These are phyloP conservation scores for Acer campestre DNA, from an alignment of 345 rosid species.

Conservation along the genomic window DNA sequence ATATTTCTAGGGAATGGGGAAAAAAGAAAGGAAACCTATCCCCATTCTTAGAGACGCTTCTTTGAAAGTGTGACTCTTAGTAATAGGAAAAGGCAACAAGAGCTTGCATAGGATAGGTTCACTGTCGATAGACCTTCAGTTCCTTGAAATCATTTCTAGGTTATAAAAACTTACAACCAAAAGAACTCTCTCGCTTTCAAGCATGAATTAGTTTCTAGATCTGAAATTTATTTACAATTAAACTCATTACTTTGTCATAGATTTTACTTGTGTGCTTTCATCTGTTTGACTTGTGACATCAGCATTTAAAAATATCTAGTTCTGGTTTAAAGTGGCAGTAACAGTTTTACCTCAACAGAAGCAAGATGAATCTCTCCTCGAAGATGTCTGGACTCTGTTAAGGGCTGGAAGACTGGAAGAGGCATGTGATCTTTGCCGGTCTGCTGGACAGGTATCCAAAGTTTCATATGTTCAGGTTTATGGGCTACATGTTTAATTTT, in stretches of 20 bases:
- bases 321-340: conserved; percentile 16
- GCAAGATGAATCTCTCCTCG: conserved; percentile 94
- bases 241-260: background rate
- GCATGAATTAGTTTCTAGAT: background rate
- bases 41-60: background rate
- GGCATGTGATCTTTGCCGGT: conserved; percentile 92
- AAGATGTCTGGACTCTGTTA: conserved; percentile 92
- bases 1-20: background rate
- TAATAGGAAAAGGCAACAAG: background rate
- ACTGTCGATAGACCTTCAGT: background rate
- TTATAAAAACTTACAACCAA: background rate
- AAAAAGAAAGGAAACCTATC: background rate
- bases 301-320: background rate
- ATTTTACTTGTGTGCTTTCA: background rate
- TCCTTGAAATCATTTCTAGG: background rate
- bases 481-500: conserved; percentile 5
- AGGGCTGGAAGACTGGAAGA: conserved; percentile 95
- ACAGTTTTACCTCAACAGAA: conserved; percentile 51
- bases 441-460: conserved; percentile 88
- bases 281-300: background rate
- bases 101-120: background rate
- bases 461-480: conserved; percentile 9
- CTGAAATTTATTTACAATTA: background rate
- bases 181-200: background rate
- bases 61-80: background rate